Percentiles rank a stretch among this genome's conserved stretches.
phyloP scores from a whole-genome alignment of 352 stramenopile genomes.

The Phytophthora melonis region DNA sequence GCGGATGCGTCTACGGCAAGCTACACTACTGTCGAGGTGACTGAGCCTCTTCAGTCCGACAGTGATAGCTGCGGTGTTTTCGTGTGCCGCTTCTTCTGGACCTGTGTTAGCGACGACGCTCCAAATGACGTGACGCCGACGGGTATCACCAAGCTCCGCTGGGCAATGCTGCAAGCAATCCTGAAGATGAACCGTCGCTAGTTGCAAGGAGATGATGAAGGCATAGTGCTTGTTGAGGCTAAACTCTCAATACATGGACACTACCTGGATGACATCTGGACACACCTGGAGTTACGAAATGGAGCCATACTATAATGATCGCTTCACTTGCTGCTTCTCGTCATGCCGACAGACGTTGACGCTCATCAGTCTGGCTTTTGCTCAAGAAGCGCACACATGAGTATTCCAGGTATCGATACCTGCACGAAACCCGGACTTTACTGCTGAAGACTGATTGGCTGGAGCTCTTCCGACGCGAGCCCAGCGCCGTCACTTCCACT shows the following conservation, averaged over 20 bases:
- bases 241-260: slow-evolving; percentile 16
- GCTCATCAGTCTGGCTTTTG: no score
- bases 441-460: no score
- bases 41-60: no score
- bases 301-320: neutral
- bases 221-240: neutral
- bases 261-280: slow-evolving; percentile 8
- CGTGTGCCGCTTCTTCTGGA: no score
- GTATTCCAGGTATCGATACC: no score
- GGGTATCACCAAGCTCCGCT: slow-evolving; percentile 4
- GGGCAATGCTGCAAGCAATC: slow-evolving; percentile 5
- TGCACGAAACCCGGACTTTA: no score
- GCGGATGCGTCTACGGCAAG: no score
- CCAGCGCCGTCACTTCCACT: slow-evolving; percentile 5
- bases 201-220: neutral
- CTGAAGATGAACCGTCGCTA: slow-evolving; percentile 8
- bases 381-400: no score
- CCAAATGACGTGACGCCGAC: neutral
- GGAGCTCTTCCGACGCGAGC: no score
- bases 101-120: slow-evolving; percentile 1
- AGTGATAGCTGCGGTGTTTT: slow-evolving; percentile 18
- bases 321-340: neutral
- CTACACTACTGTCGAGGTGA: no score
- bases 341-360: neutral
- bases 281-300: neutral